Conservation (phyloP, 2,329 filamentous ascomycete species). For the Cladosporium sp. region DNA sequence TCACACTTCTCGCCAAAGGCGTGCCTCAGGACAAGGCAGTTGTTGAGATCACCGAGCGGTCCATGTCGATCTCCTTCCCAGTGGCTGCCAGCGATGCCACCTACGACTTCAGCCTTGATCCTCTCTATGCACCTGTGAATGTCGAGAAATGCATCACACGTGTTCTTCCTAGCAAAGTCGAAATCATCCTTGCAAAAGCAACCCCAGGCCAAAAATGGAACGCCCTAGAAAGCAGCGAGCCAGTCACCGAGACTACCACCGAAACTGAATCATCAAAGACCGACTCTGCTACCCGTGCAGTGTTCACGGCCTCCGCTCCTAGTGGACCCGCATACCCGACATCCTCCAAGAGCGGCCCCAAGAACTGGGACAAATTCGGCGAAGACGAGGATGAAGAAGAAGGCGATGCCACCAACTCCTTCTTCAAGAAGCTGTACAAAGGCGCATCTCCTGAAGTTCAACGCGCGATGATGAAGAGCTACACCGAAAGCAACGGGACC, state of each 20-base stretch:
- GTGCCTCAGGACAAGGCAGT: constrained; percentile 59
- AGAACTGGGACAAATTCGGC: constrained; percentile 87
- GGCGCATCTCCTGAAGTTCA: constrained; percentile 75
- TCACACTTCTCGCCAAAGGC: constrained; percentile 68
- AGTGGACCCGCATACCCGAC: constrained; percentile 73
- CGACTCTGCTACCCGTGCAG: constrained; percentile 22
- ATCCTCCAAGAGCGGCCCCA: constrained; percentile 78
- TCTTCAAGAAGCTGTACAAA: constrained; percentile 90
- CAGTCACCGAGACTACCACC: constrained; percentile 26
- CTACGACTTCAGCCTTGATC: constrained; percentile 65
- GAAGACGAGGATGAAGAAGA: constrained; percentile 56
- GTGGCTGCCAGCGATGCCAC: constrained; percentile 51
- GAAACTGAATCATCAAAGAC: not conserved
- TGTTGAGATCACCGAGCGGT: constrained; percentile 50
- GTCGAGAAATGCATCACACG: constrained; percentile 60
- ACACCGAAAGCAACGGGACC: constrained; percentile 89
- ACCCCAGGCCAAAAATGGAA: constrained; percentile 69
- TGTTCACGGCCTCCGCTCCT: constrained; percentile 24
- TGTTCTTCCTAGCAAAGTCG: constrained; percentile 77
- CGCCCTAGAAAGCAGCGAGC: constrained; percentile 53
- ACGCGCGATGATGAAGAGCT: constrained; percentile 98
- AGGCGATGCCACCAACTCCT: constrained; percentile 70
- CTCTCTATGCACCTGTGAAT: constrained; percentile 69
- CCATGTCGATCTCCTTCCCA: constrained; percentile 63
- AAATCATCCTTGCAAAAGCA: constrained; percentile 71